A percentile compares a stretch with the other conserved stretches of the same genome.
Conservation (phyloP, 1,139 yeast species). For the Saccharomyces hybrid region DNA sequence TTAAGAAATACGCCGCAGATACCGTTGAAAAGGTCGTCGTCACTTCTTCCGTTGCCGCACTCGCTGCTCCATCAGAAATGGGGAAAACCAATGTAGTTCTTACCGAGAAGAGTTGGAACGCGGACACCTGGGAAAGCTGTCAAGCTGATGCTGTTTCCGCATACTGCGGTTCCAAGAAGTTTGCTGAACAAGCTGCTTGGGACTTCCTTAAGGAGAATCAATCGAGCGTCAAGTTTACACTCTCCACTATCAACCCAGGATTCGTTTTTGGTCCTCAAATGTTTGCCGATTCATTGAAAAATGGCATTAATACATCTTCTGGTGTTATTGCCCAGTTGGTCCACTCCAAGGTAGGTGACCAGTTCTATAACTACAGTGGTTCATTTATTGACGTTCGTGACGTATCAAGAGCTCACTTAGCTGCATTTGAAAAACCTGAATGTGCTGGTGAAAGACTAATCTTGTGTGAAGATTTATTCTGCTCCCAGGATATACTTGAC, state of each 20-base stretch:
- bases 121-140: slow-evolving; percentile 32
- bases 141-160: slow-evolving; percentile 22
- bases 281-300: slow-evolving; percentile 28
- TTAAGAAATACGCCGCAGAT: too few species aligned
- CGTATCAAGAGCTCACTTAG: slow-evolving; percentile 44
- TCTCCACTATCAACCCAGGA: slow-evolving; percentile 42
- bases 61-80: not conserved
- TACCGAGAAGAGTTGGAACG: slow-evolving; percentile 37
- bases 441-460: slow-evolving; percentile 32
- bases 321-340: slow-evolving; percentile 28
- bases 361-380: slow-evolving; percentile 6
- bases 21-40: too few species aligned
- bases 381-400: slow-evolving; percentile 44
- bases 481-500: slow-evolving; percentile 30
- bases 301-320: slow-evolving; percentile 32
- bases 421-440: slow-evolving; percentile 34
- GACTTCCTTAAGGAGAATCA: slow-evolving; percentile 35
- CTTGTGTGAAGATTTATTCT: slow-evolving; percentile 27
- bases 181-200: slow-evolving; percentile 49
- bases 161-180: slow-evolving; percentile 43
- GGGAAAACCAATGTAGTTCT: not conserved
- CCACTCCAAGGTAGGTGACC: slow-evolving; percentile 11
- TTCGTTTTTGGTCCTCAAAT: slow-evolving; percentile 43
- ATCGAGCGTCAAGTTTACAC: slow-evolving; percentile 35
- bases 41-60: too few species aligned